phyloP scores from a whole-genome alignment of 768 basidiomycete genomes.

The Phylloporus sp. region DNA sequence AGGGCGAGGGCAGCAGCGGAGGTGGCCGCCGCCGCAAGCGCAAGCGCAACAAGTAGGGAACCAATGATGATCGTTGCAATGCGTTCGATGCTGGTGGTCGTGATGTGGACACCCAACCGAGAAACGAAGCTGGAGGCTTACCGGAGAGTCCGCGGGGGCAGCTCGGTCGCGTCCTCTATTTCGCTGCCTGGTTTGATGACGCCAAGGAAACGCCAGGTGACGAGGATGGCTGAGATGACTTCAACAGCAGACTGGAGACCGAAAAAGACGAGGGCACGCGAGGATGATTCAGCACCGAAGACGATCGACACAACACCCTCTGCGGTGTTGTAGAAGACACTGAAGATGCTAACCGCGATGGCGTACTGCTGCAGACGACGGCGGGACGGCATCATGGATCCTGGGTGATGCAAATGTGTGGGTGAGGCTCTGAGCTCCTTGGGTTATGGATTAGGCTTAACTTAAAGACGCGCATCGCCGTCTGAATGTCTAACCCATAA shows the following conservation, averaged over 20 bases:
- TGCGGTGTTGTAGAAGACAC: conserved; percentile 37
- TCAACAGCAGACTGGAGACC: conserved; percentile 48
- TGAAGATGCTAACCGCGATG: conserved; percentile 40
- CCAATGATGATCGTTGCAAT: conserved; percentile 37
- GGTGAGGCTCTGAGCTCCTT: no score
- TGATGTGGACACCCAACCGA: not conserved
- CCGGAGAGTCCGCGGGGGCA: conserved; percentile 11
- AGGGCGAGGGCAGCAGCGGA: conserved; percentile 34
- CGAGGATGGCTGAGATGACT: conserved; percentile 41
- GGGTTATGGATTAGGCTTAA: no score
- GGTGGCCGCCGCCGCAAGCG: conserved; percentile 35
- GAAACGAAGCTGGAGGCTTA: not conserved
- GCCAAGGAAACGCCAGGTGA: conserved; percentile 42
- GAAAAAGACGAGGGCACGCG: conserved; percentile 44
- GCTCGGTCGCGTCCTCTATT: not conserved
- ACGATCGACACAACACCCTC: conserved; percentile 44
- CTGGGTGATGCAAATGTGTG: no score
- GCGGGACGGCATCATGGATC: conserved; percentile 14
- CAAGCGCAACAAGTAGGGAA: conserved; percentile 34
- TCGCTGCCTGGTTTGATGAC: conserved; percentile 34
- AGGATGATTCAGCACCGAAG: conserved; percentile 43
- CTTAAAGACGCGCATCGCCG: no score
- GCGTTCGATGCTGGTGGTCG: conserved; percentile 35
- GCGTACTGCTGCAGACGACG: conserved; percentile 32
- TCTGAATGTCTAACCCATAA: no score